These are phyloP conservation scores for Colletotrichum theobromicola DNA, from an alignment of 2,329 filamentous ascomycete genomes.

Conservation along the genomic window DNA sequence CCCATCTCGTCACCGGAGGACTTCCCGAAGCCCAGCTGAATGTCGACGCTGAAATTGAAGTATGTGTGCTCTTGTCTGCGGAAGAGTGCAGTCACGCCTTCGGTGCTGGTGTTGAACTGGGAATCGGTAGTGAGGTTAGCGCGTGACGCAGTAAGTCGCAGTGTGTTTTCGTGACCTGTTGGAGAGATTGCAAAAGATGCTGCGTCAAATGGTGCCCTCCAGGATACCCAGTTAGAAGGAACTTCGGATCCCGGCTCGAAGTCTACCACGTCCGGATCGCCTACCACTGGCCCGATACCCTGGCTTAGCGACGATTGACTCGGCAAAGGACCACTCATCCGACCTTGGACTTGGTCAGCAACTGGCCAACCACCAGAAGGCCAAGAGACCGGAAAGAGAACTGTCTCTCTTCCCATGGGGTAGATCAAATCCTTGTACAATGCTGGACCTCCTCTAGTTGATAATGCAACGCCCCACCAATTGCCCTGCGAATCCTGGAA, in stretches of 20 bases:
- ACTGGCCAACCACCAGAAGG: background rate
- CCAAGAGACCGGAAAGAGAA: slow-evolving; percentile 44
- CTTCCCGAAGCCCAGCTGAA: background rate
- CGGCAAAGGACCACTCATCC: background rate
- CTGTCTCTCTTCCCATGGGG: slow-evolving; percentile 60
- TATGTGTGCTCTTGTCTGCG: background rate
- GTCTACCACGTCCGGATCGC: background rate
- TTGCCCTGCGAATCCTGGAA: slow-evolving; percentile 48
- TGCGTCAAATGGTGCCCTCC: background rate
- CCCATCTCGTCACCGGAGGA: background rate
- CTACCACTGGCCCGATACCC: background rate
- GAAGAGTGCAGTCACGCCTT: background rate
- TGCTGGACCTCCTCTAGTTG: slow-evolving; percentile 46
- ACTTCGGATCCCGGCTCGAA: background rate
- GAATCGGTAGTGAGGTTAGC: background rate
- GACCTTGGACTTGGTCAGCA: background rate
- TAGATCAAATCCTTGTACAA: slow-evolving; percentile 37
- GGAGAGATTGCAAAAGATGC: background rate
- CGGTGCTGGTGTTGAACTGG: background rate
- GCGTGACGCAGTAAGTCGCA: background rate
- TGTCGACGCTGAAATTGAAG: background rate
- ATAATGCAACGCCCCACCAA: slow-evolving; percentile 58
- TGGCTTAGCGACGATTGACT: background rate
- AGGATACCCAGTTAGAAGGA: background rate
- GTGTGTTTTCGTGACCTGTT: background rate